Evolutionary conservation across 208 protist species (phyloP), one percentile per base, ranked within the genome.

Genomic region (Trypanosoma cruzi): DNA sequence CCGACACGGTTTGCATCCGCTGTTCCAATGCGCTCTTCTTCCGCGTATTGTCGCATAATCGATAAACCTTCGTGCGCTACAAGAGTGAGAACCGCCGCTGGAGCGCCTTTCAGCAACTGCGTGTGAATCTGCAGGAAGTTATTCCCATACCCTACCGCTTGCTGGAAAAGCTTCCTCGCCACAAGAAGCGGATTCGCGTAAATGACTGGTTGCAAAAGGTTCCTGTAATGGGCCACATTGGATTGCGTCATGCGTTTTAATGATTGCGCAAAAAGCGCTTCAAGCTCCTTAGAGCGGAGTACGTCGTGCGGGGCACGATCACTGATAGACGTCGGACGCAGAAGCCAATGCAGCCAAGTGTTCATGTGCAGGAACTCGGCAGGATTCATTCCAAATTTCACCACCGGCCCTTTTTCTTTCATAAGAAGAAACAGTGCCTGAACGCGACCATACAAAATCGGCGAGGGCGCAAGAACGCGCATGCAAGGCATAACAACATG

Each of bases 71-170:
- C 79, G 56, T 91, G 85, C 1, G 81, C n/a, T 24, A 90, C 60
- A 32, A 95, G 65, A 34, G 73, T 86, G 60, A 93, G 37, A 11
- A 92, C 61, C 7, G 89, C 75, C 8, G 75, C 31, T 4, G 89
- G 89, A 50, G 88, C 68, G 0, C 78, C 77, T 26, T 68, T 67
- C 37, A 95, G 68, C 29, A 95, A 64, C 48, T 76, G 77, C 24
- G 81, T 87, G 72, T 95, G 89, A 4, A 87, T 54, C n/a, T 53
- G 49, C 10, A 95, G 70, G 63, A 91, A 92, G 67, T 77, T 87
- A 71, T 95, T 95, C 46, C 80, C 75, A 62, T 95, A 95, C 28
- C 89, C 89, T 3, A 95, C 75, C 0, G 85, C 81, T 63, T 91
- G 89, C 42, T 65, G 52, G 67, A 95, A 81, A n/a, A 95, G 68